These are phyloP conservation scores for Candida sanyiensis DNA, from an alignment of 805 yeast species.

Conservation along the genomic window DNA sequence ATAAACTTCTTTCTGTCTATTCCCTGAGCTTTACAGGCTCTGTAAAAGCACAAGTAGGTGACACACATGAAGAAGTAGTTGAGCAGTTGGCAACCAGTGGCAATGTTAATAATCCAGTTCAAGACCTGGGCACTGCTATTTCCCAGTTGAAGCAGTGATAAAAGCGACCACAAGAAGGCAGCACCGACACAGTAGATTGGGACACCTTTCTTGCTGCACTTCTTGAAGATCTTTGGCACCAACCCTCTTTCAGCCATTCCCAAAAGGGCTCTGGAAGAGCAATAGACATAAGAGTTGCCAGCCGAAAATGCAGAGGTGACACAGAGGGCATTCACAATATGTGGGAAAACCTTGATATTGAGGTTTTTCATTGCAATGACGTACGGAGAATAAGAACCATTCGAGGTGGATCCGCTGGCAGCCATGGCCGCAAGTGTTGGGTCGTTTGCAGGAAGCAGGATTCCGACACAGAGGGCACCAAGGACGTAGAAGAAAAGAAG, in stretches of 20 bases:
- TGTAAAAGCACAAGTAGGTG: constrained; percentile 57
- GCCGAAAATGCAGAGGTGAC: constrained; percentile 75
- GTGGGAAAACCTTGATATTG: constrained; percentile 61
- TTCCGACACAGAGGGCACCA: constrained; percentile 75
- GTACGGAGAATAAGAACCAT: constrained; percentile 77
- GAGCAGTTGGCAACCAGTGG: constrained; percentile 63
- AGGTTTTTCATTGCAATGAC: constrained; percentile 76
- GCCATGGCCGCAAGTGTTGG: constrained; percentile 53
- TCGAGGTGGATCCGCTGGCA: constrained; percentile 55
- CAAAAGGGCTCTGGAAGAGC: constrained; percentile 63
- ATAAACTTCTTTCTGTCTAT: constrained; percentile 40
- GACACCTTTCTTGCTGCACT: constrained; percentile 61
- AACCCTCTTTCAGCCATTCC: constrained; percentile 67
- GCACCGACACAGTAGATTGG: constrained; percentile 55
- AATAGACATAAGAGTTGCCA: constrained; percentile 74
- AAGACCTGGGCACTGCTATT: constrained; percentile 56
- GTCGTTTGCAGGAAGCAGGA: constrained; percentile 67
- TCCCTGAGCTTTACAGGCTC: constrained; percentile 51
- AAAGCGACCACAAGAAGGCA: constrained; percentile 52
- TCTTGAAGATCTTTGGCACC: constrained; percentile 63
- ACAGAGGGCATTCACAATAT: constrained; percentile 72
- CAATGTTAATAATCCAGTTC: constrained; percentile 66
- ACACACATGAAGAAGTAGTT: constrained; percentile 53
- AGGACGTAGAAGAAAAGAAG: constrained; percentile 62
- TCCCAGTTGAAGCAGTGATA: constrained; percentile 61